A percentile compares a stretch with the other conserved stretches of the same genome.
phyloP scores from a whole-genome alignment of 2,329 filamentous ascomycete species.

The Trichoderma sp. region DNA sequence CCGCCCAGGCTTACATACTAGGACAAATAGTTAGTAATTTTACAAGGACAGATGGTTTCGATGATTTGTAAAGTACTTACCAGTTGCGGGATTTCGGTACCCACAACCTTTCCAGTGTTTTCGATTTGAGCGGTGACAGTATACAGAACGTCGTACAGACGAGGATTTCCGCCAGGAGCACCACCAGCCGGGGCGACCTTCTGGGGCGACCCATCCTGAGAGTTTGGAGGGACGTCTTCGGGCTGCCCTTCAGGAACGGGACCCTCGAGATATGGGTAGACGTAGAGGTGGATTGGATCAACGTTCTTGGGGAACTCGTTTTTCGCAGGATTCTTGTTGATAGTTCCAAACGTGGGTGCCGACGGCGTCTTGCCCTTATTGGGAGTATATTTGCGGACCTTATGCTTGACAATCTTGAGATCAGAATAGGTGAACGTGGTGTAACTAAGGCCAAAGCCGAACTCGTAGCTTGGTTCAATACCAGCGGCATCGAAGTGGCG shows the following conservation, averaged over 20 bases:
- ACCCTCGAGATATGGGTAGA: constrained; percentile 2
- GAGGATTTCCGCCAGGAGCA: constrained; percentile 5
- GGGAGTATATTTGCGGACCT: constrained; percentile 2
- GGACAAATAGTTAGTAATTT: background rate
- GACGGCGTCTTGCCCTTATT: constrained; percentile 1
- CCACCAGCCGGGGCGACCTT: constrained; percentile 1
- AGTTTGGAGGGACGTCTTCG: background rate
- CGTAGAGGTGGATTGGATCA: constrained; percentile 1
- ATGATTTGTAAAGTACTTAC: background rate
- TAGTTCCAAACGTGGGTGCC: background rate
- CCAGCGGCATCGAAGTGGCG: constrained; percentile 3
- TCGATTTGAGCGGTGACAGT: constrained; percentile 2
- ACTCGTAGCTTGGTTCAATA: constrained; percentile 7
- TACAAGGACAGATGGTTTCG: background rate
- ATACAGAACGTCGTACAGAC: background rate
- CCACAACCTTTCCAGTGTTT: constrained; percentile 1
- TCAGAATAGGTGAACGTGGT: constrained; percentile 2
- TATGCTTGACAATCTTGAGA: background rate
- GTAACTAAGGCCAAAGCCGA: constrained; percentile 1
- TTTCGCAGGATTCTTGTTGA: background rate
- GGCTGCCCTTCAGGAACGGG: constrained; percentile 6
- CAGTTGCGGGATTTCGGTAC: constrained; percentile 3
- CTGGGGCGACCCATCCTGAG: background rate
- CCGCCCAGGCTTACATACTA: constrained; percentile 8
- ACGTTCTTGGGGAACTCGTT: constrained; percentile 10